Conservation (phyloP, 73 alveolate species). For the Tetrahymena borealis region DNA sequence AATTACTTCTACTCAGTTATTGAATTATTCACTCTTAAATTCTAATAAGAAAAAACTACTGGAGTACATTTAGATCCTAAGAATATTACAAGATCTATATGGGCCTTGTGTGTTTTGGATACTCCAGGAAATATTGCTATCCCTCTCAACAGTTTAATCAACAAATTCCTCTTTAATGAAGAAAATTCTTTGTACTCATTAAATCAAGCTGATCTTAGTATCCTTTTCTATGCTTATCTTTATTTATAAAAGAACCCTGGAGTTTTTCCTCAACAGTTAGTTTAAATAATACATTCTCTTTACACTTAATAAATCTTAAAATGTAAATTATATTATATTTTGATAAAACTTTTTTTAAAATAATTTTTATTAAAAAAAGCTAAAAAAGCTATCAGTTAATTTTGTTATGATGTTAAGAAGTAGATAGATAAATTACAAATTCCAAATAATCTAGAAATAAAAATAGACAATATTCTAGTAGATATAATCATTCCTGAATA, state of each 20-base stretch:
- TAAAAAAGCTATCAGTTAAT: not conserved
- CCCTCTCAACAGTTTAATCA: not conserved
- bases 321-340: not conserved
- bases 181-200: not conserved
- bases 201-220: not conserved
- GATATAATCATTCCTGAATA: not conserved
- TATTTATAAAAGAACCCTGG: not conserved
- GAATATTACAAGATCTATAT: not conserved
- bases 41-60: not conserved
- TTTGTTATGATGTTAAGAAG: not conserved
- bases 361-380: not conserved
- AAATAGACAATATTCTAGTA: not conserved
- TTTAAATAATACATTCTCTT: not conserved
- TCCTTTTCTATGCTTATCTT: not conserved
- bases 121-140: not conserved
- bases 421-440: not conserved
- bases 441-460: not conserved
- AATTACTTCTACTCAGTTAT: not conserved
- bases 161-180: not conserved
- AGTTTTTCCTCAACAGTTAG: not conserved
- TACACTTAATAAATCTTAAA: not conserved
- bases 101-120: not conserved
- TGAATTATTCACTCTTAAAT: not conserved
- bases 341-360: not conserved
- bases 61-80: not conserved